A percentile compares a stretch with the other conserved stretches of the same genome.
Evolutionary conservation across 352 stramenopile species (phyloP).

Genomic region (Hyaloperonospora arabidopsidis): DNA sequence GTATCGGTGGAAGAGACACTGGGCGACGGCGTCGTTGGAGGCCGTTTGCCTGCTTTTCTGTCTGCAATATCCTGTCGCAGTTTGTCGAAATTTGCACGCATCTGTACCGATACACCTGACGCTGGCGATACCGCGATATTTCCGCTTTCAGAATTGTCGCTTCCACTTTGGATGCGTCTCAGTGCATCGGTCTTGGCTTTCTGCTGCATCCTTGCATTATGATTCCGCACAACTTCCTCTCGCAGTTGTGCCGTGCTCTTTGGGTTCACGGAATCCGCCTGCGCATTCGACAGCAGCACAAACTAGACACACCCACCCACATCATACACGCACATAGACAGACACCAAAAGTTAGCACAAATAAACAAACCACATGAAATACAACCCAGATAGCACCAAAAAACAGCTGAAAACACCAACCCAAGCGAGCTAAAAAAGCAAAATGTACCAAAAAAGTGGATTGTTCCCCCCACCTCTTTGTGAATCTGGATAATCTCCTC

Average conservation of each 20-base stretch:
- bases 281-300: conserved; percentile 67
- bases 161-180: conserved; percentile 19
- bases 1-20: conserved; percentile 15
- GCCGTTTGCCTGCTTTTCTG: conserved; percentile 37
- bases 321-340: conserved; percentile 1
- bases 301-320: conserved; percentile 34
- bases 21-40: conserved; percentile 12
- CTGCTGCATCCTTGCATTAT: conserved; percentile 55
- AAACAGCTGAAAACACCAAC: too few species aligned
- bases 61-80: conserved; percentile 62
- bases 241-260: conserved; percentile 55
- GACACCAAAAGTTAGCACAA: conserved; percentile 3
- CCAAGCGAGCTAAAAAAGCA: too few species aligned
- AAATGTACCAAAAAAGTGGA: too few species aligned
- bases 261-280: conserved; percentile 71
- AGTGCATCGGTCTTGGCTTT: conserved; percentile 40
- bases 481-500: conserved; percentile 86
- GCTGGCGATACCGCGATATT: conserved; percentile 24
- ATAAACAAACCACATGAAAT: too few species aligned
- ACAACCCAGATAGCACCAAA: too few species aligned
- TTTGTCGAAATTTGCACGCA: conserved; percentile 70
- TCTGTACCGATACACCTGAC: conserved; percentile 38
- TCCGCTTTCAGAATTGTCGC: conserved; percentile 20
- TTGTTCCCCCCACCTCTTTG: conserved; percentile 55
- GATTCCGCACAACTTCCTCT: conserved; percentile 63